phyloP scores from a whole-genome alignment of 148 eudicot genomes.

The Diospyros lotus region DNA sequence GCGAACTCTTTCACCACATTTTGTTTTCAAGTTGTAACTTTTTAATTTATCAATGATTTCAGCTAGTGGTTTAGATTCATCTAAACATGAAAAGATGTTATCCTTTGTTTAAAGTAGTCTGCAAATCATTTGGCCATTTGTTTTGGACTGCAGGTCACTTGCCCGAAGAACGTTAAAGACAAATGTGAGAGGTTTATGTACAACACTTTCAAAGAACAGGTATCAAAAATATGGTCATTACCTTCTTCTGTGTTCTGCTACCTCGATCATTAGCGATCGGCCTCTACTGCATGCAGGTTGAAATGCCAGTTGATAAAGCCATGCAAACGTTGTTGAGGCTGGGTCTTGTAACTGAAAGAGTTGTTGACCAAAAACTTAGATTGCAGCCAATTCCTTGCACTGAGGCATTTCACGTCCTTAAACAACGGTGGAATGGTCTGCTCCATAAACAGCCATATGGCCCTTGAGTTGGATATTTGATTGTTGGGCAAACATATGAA shows the following conservation, averaged over 20 bases:
- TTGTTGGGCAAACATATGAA: too few species aligned
- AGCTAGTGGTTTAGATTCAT: too few species aligned
- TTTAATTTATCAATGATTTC: too few species aligned
- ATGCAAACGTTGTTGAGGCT: slow-evolving; percentile 53
- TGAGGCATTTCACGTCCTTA: slow-evolving; percentile 47
- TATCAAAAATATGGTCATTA: slow-evolving; percentile 12
- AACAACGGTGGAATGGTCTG: slow-evolving; percentile 64
- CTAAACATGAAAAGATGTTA: too few species aligned
- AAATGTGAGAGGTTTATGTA: slow-evolving; percentile 75
- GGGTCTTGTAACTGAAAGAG: slow-evolving; percentile 52
- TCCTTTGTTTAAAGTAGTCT: too few species aligned
- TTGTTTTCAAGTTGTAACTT: too few species aligned
- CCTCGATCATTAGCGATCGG: background rate
- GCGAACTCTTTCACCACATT: too few species aligned
- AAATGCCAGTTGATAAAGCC: slow-evolving; percentile 79
- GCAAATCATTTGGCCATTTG: too few species aligned
- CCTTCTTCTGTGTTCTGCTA: background rate
- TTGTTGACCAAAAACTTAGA: slow-evolving; percentile 26
- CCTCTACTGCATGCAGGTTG: slow-evolving; percentile 42
- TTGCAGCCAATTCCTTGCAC: slow-evolving; percentile 50
- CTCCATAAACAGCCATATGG: too few species aligned
- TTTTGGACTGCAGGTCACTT: slow-evolving; percentile 40
- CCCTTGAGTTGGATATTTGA: too few species aligned
- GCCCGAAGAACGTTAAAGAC: slow-evolving; percentile 44
- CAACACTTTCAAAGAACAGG: slow-evolving; percentile 58